phyloP scores from a whole-genome alignment of 2,329 filamentous ascomycete genomes.

The Xylariaceae sp. region DNA sequence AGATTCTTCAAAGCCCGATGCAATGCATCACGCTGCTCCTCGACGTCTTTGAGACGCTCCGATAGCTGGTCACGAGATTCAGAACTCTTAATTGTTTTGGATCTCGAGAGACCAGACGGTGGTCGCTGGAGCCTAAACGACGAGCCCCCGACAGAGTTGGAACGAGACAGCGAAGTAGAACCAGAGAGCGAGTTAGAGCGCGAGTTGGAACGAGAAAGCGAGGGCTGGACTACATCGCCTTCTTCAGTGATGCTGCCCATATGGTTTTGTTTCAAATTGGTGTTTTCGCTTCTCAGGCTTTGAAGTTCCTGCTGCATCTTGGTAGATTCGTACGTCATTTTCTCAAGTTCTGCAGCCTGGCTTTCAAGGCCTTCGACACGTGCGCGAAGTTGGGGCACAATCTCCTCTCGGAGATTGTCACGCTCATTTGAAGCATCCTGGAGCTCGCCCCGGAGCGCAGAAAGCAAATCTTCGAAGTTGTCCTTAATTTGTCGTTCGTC shows the following conservation, averaged over 20 bases:
- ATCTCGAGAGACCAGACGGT: slow-evolving; percentile 51
- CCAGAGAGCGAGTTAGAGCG: slow-evolving; percentile 36
- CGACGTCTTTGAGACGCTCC: slow-evolving; percentile 85
- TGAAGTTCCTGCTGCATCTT: slow-evolving; percentile 86
- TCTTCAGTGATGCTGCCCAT: slow-evolving; percentile 35
- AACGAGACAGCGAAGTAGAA: slow-evolving; percentile 30
- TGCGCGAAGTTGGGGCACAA: slow-evolving; percentile 73
- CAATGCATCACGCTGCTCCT: slow-evolving; percentile 87
- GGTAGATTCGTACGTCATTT: slow-evolving; percentile 72
- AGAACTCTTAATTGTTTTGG: slow-evolving; percentile 52
- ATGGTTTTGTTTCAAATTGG: slow-evolving; percentile 42
- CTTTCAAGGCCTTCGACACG: slow-evolving; percentile 74
- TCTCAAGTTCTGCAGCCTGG: slow-evolving; percentile 68
- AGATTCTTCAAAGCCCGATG: slow-evolving; percentile 83
- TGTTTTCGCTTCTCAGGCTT: slow-evolving; percentile 63
- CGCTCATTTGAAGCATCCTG: slow-evolving; percentile 80
- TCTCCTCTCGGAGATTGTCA: slow-evolving; percentile 85
- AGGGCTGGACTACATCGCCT: slow-evolving; percentile 28
- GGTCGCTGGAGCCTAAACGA: slow-evolving; percentile 39
- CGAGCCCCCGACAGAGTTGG: slow-evolving; percentile 36
- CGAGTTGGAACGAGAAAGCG: slow-evolving; percentile 40
- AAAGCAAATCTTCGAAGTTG: slow-evolving; percentile 89
- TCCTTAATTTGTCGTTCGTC: slow-evolving; percentile 86
- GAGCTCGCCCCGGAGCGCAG: slow-evolving; percentile 77
- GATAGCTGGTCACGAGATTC: slow-evolving; percentile 66